Conservation (phyloP, 1,139 yeast genomes). For the Yamadazyma triangularis region DNA sequence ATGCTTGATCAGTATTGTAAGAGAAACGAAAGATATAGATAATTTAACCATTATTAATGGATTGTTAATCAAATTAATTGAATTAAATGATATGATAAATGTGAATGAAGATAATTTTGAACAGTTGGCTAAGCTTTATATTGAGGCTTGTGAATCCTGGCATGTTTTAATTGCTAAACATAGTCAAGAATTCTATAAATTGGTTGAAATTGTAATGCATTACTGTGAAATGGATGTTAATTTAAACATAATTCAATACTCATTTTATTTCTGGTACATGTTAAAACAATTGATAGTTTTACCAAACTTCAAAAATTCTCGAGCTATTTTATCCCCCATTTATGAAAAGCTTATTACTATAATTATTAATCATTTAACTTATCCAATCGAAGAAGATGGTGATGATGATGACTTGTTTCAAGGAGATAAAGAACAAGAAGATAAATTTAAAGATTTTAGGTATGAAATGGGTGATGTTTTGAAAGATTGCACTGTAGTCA, state of each 20-base stretch:
- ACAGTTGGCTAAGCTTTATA: constrained; percentile 71
- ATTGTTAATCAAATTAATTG: constrained; percentile 63
- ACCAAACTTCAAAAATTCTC: constrained; percentile 60
- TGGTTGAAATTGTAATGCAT: constrained; percentile 71
- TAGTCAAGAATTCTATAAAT: constrained; percentile 61
- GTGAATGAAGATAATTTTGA: constrained; percentile 70
- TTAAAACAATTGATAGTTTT: constrained; percentile 68
- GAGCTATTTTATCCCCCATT: constrained; percentile 51
- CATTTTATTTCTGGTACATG: constrained; percentile 89
- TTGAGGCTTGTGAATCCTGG: constrained; percentile 97
- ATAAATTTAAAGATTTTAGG: constrained; percentile 87
- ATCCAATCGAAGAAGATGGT: constrained; percentile 56
- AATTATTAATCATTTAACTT: constrained; percentile 68
- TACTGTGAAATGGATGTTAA: constrained; percentile 66
- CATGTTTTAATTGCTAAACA: constrained; percentile 75
- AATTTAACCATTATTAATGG: constrained; percentile 59
- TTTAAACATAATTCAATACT: constrained; percentile 82
- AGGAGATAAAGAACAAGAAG: constrained; percentile 78
- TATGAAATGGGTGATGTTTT: constrained; percentile 96
- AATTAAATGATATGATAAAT: constrained; percentile 49
- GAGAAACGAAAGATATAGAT: constrained; percentile 76
- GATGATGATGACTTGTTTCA: constrained; percentile 43
- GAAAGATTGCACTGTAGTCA: constrained; percentile 89
- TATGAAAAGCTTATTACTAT: constrained; percentile 63
- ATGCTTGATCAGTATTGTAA: constrained; percentile 71